These are phyloP conservation scores for Tolypocladium amazonense DNA, from an alignment of 2,329 filamentous ascomycete species.

Conservation along the genomic window DNA sequence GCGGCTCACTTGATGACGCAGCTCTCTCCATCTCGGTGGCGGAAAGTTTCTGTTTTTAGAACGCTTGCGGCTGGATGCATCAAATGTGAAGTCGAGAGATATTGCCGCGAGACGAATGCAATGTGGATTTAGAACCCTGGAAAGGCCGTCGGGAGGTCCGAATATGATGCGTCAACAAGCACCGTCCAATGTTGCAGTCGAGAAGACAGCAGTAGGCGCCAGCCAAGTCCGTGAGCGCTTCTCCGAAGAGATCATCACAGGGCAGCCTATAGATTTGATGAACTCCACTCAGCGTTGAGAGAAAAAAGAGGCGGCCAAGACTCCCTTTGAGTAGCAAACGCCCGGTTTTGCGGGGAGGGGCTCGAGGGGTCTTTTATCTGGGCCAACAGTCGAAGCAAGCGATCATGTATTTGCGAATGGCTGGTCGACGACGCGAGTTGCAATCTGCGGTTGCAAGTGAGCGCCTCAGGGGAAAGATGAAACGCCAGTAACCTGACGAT, in stretches of 20 bases:
- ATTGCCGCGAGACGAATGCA: neutral
- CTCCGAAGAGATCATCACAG: neutral
- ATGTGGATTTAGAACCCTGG: neutral
- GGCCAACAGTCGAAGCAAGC: neutral
- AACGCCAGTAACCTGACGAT: neutral
- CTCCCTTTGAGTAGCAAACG: neutral
- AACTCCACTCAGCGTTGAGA: neutral
- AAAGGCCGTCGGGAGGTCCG: neutral
- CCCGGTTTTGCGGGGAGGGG: neutral
- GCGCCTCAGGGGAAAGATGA: neutral
- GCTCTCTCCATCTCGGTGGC: neutral
- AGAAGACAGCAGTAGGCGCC: neutral
- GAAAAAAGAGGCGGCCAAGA: neutral
- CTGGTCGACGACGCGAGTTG: neutral
- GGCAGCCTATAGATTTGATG: neutral
- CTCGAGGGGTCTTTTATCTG: neutral
- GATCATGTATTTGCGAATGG: neutral
- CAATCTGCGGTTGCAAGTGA: neutral
- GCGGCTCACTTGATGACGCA: neutral
- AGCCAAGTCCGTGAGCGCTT: neutral
- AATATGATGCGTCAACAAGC: neutral
- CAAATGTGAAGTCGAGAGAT: neutral
- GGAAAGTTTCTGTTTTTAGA: neutral
- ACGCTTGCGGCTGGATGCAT: neutral
- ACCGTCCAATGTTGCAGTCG: neutral